Percentiles rank a stretch among this genome's conserved stretches.
Conservation (phyloP, 2,329 filamentous ascomycete species). For the Myrmaecium sp. region DNA sequence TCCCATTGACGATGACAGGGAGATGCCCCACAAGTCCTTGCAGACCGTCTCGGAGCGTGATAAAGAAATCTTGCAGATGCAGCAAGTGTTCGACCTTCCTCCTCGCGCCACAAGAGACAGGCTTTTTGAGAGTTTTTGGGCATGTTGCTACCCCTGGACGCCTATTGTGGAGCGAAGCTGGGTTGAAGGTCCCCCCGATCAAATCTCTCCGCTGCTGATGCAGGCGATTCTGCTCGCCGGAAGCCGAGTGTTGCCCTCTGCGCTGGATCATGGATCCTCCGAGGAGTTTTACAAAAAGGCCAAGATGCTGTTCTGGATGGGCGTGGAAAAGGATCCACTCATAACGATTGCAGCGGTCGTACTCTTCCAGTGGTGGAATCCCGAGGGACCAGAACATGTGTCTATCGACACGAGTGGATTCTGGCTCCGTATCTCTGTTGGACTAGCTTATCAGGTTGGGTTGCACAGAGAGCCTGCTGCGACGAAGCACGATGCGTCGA, state of each 20-base stretch:
- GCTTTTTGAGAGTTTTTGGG: constrained; percentile 23
- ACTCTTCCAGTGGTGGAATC: constrained; percentile 27
- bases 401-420: constrained; percentile 28
- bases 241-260: constrained; percentile 20
- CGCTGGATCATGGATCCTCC: constrained; percentile 15
- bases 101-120: constrained; percentile 17
- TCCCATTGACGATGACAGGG: constrained; percentile 16
- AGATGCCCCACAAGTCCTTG: constrained; percentile 12
- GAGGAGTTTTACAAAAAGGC: constrained; percentile 19
- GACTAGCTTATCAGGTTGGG: constrained; percentile 27
- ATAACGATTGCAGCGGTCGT: constrained; percentile 23
- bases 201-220: constrained; percentile 15
- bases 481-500: constrained; percentile 16
- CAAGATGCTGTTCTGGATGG: constrained; percentile 17
- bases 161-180: constrained; percentile 24
- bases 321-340: constrained; percentile 20
- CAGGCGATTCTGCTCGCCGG: constrained; percentile 25
- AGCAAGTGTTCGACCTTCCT: constrained; percentile 14
- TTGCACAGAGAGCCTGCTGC: constrained; percentile 24
- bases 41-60: constrained; percentile 14
- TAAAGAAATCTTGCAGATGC: constrained; percentile 13
- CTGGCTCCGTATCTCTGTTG: constrained; percentile 26
- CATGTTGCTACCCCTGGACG: constrained; percentile 24
- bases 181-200: constrained; percentile 16
- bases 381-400: constrained; percentile 23